phyloP scores from a whole-genome alignment of 306 rosid genomes.

The Crotalaria pallida region DNA sequence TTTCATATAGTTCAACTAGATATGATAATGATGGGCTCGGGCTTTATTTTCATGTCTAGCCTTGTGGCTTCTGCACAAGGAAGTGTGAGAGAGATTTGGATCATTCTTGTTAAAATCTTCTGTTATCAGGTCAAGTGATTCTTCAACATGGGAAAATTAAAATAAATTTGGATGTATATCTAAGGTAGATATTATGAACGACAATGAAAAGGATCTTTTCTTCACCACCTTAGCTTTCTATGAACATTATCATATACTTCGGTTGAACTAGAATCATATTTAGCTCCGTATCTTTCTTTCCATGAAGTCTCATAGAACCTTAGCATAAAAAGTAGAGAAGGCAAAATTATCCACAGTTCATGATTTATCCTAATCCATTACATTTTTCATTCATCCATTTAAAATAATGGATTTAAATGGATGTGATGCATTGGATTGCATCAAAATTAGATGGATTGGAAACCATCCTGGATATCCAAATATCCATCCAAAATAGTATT shows the following conservation, averaged over 20 bases:
- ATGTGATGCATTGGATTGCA: no score
- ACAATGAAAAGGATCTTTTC: neutral
- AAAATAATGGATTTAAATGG: no score
- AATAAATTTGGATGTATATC: neutral
- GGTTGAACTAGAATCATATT: conserved; percentile 2
- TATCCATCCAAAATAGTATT: no score
- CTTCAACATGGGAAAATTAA: neutral
- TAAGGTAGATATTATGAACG: neutral
- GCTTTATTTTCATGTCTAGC: neutral
- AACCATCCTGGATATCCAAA: no score
- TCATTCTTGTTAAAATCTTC: neutral
- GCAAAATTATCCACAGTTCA: no score
- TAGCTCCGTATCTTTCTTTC: neutral
- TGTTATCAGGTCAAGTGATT: neutral
- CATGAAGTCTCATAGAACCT: neutral
- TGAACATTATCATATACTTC: neutral
- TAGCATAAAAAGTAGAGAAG: neutral
- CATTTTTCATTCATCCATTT: no score
- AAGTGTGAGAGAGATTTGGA: neutral
- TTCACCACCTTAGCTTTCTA: neutral
- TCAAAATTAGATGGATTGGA: no score
- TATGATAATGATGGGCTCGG: neutral
- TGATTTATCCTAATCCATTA: no score
- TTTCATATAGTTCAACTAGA: neutral
- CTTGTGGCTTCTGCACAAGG: neutral